Base-by-base conservation (phyloP, 371 early-diverging fungal species). In the Circinella umbellata region DNA sequence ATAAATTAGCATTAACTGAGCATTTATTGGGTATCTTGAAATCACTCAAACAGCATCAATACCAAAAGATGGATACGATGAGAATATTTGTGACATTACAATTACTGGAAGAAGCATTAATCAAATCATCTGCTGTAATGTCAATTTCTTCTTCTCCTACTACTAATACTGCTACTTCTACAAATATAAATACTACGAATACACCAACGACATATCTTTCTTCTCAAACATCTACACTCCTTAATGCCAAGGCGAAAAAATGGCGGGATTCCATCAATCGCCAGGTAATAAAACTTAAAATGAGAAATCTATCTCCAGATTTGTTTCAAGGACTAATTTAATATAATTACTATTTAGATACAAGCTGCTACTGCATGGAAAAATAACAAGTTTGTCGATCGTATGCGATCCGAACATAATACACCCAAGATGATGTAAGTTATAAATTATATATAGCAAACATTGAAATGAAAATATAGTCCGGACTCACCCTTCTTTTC, bases 1-100 rank as follows among this genome's bases (percentile, higher is more conserved):
- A 64, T 18, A 64, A 64, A 38, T 49, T 64, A 10, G 65, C 65
- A 5, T 35, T 64, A 17, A 36, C 65, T 15, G 65, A 64, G 48
- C 48, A 64, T 53, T 53, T 64, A 9, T 18, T 64, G 4, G 18
- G n/a, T 10, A n/a, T 48, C 51, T 14, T 64, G 13, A 64, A 64
- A 53, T 17, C 17, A 20, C 42, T 48, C 14, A 20, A 42, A 20
- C 65, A 53, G 27, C 51, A 51, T 17, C 65, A 20, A 18, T 8
- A n/a, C 18, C 51, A 8, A 8, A 51, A 51, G 15, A 15, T 51
- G 15, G 51, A 51, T n/a, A 15, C 65, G 10, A 48, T 36, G 46
- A 9, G 46, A 11, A 53, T 20, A 8, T 48, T 64, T 17, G n/a
- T 48, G 17, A 49, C 34, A n/a, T 27, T 64, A 17, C 49, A 53